Base-by-base conservation (phyloP, 257 asterid species). In the Plantago major region DNA sequence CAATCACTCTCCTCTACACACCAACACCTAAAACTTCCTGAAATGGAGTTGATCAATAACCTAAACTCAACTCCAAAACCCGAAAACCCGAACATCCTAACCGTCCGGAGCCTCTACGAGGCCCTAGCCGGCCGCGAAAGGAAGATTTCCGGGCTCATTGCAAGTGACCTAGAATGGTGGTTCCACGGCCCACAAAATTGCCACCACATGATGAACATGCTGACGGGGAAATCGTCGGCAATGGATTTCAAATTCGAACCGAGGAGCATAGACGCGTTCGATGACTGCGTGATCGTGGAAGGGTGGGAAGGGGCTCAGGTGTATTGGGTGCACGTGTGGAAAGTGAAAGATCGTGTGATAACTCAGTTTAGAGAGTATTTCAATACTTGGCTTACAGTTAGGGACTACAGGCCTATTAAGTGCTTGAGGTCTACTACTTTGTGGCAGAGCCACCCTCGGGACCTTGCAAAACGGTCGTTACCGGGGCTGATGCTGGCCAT, bases 291-390 rank as follows among this genome's bases (percentile, higher is more conserved):
- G 30, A 76, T 88, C 1, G 98, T 73, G 82, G 98, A 88, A 42
- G 96, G 94, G 58, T 88, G 96, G 96, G 96, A 91, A 67, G 96
- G 95, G 9, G 76, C 74, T 43, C 77, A 83, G 45, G 84, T 79
- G 11, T 85, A 88, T 16, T 88, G 98, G 98, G 98, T 91, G 56
- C 98, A 91, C 51, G 95, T 86, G 26, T 91, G 98, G 98, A 88
- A 85, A 4, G 53, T 91, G 6, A 75, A 78, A 72, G 82, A 79
- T 28, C 94, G 98, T 0, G 40, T 82, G 13, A 85, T 88, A 48
- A 88, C 84, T 30, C 95, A 91, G 62, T 81, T 91, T 15, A 73
- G 98, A 55, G 98, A 91, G 58, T 91, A 91, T 53, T 91, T 91
- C 77, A 91, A 91, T 70, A 91, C 98, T 0, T 88, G 95, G 90